Percentiles rank a stretch among this genome's conserved stretches.
Evolutionary conservation across 169 alveolate species (phyloP).

Genomic region (Amoebophrya sp.): DNA sequence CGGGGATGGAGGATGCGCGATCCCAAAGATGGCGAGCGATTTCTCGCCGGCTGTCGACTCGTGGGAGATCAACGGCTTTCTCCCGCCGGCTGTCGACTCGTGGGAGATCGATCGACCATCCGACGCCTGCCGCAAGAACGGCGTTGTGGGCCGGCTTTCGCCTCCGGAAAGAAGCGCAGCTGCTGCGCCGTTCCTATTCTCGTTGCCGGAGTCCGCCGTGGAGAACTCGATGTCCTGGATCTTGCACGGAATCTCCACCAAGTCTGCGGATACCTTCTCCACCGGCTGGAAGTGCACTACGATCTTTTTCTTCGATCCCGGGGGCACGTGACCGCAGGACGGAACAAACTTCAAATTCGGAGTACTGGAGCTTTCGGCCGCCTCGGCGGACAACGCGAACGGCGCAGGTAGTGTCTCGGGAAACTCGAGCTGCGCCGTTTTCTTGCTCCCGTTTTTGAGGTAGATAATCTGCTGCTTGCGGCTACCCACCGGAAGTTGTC

Average conservation of each 20-base stretch:
- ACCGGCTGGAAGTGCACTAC: slow-evolving; percentile 58
- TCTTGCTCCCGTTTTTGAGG: slow-evolving; percentile 41
- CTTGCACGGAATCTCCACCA: slow-evolving; percentile 59
- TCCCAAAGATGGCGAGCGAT: too few relatives aligned
- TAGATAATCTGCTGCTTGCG: not conserved
- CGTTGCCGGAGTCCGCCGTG: too few relatives aligned
- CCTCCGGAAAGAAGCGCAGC: too few relatives aligned
- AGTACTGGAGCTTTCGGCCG: not conserved
- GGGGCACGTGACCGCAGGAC: slow-evolving; percentile 65
- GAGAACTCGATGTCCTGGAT: slow-evolving; percentile 56
- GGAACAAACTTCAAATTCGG: slow-evolving; percentile 36
- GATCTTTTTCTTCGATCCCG: slow-evolving; percentile 62
- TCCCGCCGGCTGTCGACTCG: not conserved
- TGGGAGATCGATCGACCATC: not conserved
- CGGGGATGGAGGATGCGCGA: too few relatives aligned
- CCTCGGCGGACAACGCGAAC: not conserved
- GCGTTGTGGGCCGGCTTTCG: too few relatives aligned
- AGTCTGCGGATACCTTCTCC: slow-evolving; percentile 59
- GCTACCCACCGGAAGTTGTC: slow-evolving; percentile 33
- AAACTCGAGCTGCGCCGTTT: slow-evolving; percentile 41
- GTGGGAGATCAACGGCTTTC: not conserved
- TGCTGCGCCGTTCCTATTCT: too few relatives aligned
- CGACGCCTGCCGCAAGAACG: not conserved
- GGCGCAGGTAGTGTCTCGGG: slow-evolving; percentile 43
- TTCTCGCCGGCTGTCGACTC: not conserved